A percentile compares a stretch with the other conserved stretches of the same genome.
phyloP scores from a whole-genome alignment of 345 rosid species.

The Lumnitzera racemosa region DNA sequence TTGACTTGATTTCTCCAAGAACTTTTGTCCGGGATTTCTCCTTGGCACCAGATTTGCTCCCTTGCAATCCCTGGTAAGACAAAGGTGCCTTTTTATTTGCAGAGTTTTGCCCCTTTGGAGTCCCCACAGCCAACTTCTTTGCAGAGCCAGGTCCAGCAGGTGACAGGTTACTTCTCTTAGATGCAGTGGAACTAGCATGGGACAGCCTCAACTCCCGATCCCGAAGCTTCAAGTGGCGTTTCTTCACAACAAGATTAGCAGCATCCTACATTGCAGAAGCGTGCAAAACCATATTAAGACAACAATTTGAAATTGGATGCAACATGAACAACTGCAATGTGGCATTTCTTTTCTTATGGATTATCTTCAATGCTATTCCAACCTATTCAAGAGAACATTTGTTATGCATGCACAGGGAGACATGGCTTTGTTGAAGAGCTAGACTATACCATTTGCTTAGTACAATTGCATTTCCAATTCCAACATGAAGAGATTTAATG shows the following conservation, averaged over 20 bases:
- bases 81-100: slow-evolving; percentile 21
- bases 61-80: slow-evolving; percentile 83
- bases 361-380: not conserved
- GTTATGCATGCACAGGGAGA: not conserved
- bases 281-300: too few relatives aligned
- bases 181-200: slow-evolving; percentile 55
- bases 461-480: not conserved
- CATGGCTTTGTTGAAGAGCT: not conserved
- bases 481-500: not conserved
- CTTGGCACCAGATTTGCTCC: slow-evolving; percentile 50
- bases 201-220: slow-evolving; percentile 66
- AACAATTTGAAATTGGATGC: not conserved
- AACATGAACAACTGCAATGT: not conserved
- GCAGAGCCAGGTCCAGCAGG: slow-evolving; percentile 25
- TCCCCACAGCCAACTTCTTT: slow-evolving; percentile 37
- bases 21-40: slow-evolving; percentile 43
- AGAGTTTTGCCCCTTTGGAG: slow-evolving; percentile 19
- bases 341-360: not conserved
- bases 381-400: not conserved
- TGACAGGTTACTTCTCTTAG: slow-evolving; percentile 52
- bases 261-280: slow-evolving; percentile 49
- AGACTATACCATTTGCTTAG: not conserved
- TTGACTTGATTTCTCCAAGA: slow-evolving; percentile 22
- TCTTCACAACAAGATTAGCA: slow-evolving; percentile 52
- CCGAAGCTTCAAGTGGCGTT: slow-evolving; percentile 60